Conservation (phyloP, 176 grass and related monocot species). For the Rhynchospora breviuscula region DNA sequence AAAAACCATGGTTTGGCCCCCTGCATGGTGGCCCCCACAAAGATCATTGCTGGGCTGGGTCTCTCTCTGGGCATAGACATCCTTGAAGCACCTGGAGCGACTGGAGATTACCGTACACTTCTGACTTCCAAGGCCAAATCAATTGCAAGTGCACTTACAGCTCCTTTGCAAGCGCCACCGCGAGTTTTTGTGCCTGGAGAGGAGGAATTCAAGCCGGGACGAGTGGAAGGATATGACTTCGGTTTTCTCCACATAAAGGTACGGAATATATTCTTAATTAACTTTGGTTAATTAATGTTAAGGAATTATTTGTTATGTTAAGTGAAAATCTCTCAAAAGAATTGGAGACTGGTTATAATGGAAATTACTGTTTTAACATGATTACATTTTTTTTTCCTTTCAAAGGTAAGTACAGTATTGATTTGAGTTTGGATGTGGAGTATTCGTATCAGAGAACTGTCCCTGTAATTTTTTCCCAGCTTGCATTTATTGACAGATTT, state of each 20-base stretch:
- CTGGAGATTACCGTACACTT: constrained; percentile 87
- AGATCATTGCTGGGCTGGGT: constrained; percentile 91
- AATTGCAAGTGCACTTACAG: constrained; percentile 59
- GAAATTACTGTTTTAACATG: neutral
- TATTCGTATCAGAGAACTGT: no score
- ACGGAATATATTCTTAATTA: neutral
- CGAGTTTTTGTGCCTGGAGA: constrained; percentile 75
- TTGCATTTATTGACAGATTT: neutral
- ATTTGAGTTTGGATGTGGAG: neutral
- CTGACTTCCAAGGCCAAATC: constrained; percentile 92
- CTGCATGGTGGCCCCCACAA: constrained; percentile 97
- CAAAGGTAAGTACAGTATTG: neutral
- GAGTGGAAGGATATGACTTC: constrained; percentile 78
- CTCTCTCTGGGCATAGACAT: constrained; percentile 89
- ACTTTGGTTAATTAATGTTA: neutral
- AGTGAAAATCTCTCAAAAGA: constrained; percentile 10
- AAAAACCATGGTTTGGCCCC: constrained; percentile 65
- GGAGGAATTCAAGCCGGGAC: constrained; percentile 59
- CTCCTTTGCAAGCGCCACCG: constrained; percentile 56
- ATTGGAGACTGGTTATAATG: neutral
- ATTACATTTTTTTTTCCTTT: no score
- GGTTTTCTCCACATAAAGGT: constrained; percentile 97
- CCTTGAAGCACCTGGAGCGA: constrained; percentile 93
- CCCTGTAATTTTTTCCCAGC: neutral
- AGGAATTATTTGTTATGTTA: neutral